Percentiles rank a stretch among this genome's conserved stretches.
Conservation (phyloP, 352 stramenopile species). For the Pythium sp. region DNA sequence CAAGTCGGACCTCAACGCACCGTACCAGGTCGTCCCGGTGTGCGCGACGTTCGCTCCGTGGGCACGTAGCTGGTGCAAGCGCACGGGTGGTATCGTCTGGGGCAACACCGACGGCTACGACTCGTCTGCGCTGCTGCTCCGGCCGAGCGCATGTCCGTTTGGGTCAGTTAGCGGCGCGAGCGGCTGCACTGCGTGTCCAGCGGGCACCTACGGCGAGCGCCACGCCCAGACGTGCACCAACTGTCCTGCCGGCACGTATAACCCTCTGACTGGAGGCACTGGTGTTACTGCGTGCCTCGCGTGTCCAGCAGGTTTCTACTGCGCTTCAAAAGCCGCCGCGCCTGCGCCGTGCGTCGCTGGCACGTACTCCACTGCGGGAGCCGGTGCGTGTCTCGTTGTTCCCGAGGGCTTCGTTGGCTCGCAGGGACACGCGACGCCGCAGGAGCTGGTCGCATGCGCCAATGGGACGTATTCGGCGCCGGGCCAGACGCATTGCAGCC, state of each 20-base stretch:
- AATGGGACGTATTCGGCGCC: slow-evolving; percentile 58
- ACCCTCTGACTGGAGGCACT: slow-evolving; percentile 26
- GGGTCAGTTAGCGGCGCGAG: slow-evolving; percentile 18
- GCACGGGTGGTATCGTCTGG: slow-evolving; percentile 49
- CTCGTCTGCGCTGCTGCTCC: slow-evolving; percentile 42
- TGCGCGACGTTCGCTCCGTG: slow-evolving; percentile 45
- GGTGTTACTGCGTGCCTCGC: slow-evolving; percentile 27
- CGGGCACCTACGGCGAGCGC: slow-evolving; percentile 35
- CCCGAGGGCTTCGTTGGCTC: slow-evolving; percentile 40
- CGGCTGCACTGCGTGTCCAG: slow-evolving; percentile 32
- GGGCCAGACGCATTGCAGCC: slow-evolving; percentile 40
- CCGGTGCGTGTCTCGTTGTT: slow-evolving; percentile 30
- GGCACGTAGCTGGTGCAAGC: slow-evolving; percentile 46
- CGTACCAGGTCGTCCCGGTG: slow-evolving; percentile 40
- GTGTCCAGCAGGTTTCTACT: slow-evolving; percentile 49
- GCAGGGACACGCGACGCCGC: slow-evolving; percentile 26
- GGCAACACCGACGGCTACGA: slow-evolving; percentile 49
- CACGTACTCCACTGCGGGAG: slow-evolving; percentile 33
- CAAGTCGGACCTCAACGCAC: slow-evolving; percentile 52
- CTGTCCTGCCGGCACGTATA: slow-evolving; percentile 49
- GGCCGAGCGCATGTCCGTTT: slow-evolving; percentile 33
- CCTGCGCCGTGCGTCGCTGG: slow-evolving; percentile 32
- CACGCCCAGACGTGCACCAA: slow-evolving; percentile 27
- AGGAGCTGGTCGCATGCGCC: slow-evolving; percentile 33
- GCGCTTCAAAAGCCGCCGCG: slow-evolving; percentile 18